A percentile compares a stretch with the other conserved stretches of the same genome.
Evolutionary conservation across 2,329 filamentous ascomycete species (phyloP).

Genomic region (Raffaelea albimanens): DNA sequence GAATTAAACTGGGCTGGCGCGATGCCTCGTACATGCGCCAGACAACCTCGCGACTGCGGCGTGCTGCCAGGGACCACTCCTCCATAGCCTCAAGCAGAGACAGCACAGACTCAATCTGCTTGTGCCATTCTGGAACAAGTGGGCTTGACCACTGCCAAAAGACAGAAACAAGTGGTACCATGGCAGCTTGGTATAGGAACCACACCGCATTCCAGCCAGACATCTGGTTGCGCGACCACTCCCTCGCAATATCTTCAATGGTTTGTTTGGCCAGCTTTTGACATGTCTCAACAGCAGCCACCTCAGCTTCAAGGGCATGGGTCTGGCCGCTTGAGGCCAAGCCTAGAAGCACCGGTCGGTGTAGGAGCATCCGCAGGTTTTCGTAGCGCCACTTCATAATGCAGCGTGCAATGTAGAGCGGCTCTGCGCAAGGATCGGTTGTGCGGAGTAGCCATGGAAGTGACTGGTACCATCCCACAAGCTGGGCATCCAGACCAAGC

Average conservation of each 20-base stretch:
- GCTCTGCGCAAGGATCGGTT: slow-evolving; percentile 59
- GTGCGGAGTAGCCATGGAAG: slow-evolving; percentile 57
- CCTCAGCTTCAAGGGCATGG: slow-evolving; percentile 49
- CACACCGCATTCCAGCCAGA: slow-evolving; percentile 74
- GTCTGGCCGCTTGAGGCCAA: slow-evolving; percentile 46
- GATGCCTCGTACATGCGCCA: slow-evolving; percentile 54
- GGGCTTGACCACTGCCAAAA: slow-evolving; percentile 55
- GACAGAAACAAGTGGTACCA: slow-evolving; percentile 67
- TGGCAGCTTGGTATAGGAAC: slow-evolving; percentile 72
- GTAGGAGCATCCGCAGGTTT: slow-evolving; percentile 66
- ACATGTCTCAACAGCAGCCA: slow-evolving; percentile 58
- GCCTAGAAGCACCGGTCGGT: slow-evolving; percentile 63
- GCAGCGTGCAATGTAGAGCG: slow-evolving; percentile 58
- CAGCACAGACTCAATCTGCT: slow-evolving; percentile 48
- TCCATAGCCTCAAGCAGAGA: slow-evolving; percentile 55
- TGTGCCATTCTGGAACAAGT: slow-evolving; percentile 40
- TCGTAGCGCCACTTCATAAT: slow-evolving; percentile 79
- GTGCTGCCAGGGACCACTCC: slow-evolving; percentile 55
- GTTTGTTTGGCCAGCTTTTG: slow-evolving; percentile 59
- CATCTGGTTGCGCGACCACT: slow-evolving; percentile 66
- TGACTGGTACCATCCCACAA: slow-evolving; percentile 63
- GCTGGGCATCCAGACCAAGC: slow-evolving; percentile 54
- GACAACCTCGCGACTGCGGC: slow-evolving; percentile 53
- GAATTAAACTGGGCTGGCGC: slow-evolving; percentile 21
- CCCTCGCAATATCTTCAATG: slow-evolving; percentile 61